Evolutionary conservation across 2,329 filamentous ascomycete species (phyloP).

Genomic region (Colletotrichum euphorbiae): DNA sequence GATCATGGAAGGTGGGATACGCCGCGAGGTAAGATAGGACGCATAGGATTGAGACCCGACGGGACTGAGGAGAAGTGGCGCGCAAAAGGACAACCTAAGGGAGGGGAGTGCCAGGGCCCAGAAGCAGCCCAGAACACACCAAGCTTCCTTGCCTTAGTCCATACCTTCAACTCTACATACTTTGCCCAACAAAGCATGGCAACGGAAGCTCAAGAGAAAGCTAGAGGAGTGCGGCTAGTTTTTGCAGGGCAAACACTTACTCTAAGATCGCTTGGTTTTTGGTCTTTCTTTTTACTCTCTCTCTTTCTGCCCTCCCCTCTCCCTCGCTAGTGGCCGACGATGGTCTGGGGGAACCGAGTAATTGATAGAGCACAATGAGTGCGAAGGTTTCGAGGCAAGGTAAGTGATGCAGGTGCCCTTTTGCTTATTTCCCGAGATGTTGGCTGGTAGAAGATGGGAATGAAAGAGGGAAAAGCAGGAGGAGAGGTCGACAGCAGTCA

Average conservation of each 20-base stretch:
- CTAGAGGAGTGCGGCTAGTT: conserved; percentile 18
- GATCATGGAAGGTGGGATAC: too few species aligned
- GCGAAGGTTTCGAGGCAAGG: background rate
- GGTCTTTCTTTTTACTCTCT: background rate
- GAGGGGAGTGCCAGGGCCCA: background rate
- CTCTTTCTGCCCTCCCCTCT: background rate
- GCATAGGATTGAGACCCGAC: too few species aligned
- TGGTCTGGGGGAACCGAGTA: conserved; percentile 21
- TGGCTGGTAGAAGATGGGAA: background rate
- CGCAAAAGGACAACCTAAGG: background rate
- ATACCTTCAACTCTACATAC: conserved; percentile 25
- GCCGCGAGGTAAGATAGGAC: too few species aligned
- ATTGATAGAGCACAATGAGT: conserved; percentile 26
- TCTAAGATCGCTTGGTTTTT: too few species aligned
- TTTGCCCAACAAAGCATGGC: conserved; percentile 29
- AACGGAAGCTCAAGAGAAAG: conserved; percentile 22
- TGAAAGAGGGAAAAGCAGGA: conserved; percentile 6
- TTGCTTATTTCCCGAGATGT: conserved; percentile 2
- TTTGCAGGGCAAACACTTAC: background rate
- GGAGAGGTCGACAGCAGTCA: conserved; percentile 1
- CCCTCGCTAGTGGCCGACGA: conserved; percentile 1
- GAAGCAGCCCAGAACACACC: conserved; percentile 14
- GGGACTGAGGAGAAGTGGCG: background rate
- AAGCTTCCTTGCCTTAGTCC: conserved; percentile 21
- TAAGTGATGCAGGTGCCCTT: conserved; percentile 8